Base-by-base conservation (phyloP, 257 asterid species). In the Lycium ferocissimum region DNA sequence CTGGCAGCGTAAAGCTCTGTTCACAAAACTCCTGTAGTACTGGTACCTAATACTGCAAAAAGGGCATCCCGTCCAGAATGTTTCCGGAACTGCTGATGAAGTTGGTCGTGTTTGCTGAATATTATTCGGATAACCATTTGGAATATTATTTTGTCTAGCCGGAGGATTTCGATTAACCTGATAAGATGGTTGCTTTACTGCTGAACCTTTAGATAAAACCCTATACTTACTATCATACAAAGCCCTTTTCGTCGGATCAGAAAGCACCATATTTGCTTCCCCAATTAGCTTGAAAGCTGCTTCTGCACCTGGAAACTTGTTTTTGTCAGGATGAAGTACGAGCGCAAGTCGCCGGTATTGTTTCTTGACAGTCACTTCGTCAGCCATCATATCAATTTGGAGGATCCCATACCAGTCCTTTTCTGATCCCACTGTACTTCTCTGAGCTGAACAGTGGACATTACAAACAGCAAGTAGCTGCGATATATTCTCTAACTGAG, bases 271-370 rank as follows among this genome's bases (percentile, higher is more conserved):
- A 85, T 93, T 88, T 83, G 98, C 98, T 89, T 95, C 95, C 47
- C 95, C 92, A 83, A 95, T 89, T 85, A 95, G 89, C 91, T 95
- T 93, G 86, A 95, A 94, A 87, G 98, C 98, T 67, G 96, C 94
- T 88, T 95, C 98, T 26, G 98, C 96, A 76, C 98, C 98, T 43
- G 97, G 95, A 81, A 93, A 94, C 79, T 91, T 90, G 92, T 94
- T 95, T 87, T 95, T 95, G 87, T 95, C 98, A 59, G 98, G 98
- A 89, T 95, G 98, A 76, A 95, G 96, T 47, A 84, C 65, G 43
- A 95, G 96, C 58, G 98, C 98, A 70, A 95, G 94, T 86, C 90
- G 91, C 59, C 98, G 89, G 84, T 93, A 94, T 84, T 94, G 97
- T 86, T 92, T 95, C 93, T 80, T 92, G 76, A 95, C 82, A 71